Base-by-base conservation (phyloP, 1,139 yeast species). In the Neolecta irregularis region DNA sequence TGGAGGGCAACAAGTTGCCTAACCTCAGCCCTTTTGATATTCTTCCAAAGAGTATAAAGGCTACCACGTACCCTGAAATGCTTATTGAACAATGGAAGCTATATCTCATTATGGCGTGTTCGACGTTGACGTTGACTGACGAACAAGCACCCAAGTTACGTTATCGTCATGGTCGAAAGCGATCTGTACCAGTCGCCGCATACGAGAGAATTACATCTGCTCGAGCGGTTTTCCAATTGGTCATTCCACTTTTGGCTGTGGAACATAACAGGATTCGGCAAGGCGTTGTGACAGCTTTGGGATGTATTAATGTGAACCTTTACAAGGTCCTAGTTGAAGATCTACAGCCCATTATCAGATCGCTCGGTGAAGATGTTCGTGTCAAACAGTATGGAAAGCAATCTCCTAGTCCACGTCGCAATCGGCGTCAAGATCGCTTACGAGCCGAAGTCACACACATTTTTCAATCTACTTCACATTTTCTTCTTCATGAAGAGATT, bases 221-320 rank as follows among this genome's bases (percentile, higher is more conserved):
- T 0, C 74, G 78, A 44, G 76, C 93, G 0, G 74, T 91, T 2
- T 91, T 91, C 57, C 66, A 78, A 39, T 74, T 88, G 77, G 91
- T 83, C 0, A 60, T 81, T 28, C 95, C 95, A 0, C 58, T 88
- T 23, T 57, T 91, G 35, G 74, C 70, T 24, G 73, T 83, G 0
- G 72, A 73, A 5, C 83, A 80, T 44, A 64, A 69, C 1, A 65
- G 74, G 48, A 71, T 88, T 5, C 65, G 81, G 41, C 94, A 85
- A 46, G 88, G 96, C 0, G 74, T 83, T 9, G 81, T 83, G 20
- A 62, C 75, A 1, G 96, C 96, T 0, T 57, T 91, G 39, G 77
- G 93, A 46, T 81, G 93, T 43, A 72, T 85, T 53, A 91, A 91
- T 54, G 73, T 85, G 42, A 88, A 88, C 53, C 80, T 88, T 15